These are phyloP conservation scores for Yamadazyma dendronema DNA, from an alignment of 1,139 yeast species.

Conservation along the genomic window DNA sequence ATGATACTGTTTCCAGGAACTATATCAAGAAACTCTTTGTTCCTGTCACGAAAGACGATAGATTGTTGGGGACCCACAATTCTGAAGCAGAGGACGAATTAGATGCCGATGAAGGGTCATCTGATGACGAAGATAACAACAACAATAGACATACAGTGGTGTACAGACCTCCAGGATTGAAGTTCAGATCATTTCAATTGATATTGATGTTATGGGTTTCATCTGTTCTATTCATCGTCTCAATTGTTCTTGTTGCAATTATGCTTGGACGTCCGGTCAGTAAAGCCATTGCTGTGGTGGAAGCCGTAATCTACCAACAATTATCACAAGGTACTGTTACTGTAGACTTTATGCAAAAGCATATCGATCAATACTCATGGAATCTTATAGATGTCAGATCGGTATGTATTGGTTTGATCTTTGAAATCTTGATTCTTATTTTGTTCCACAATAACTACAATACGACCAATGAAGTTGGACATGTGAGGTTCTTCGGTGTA, in stretches of 20 bases:
- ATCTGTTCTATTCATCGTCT: slow-evolving; percentile 51
- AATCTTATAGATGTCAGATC: slow-evolving; percentile 24
- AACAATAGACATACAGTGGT: slow-evolving; percentile 71
- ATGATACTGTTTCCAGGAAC: slow-evolving; percentile 69
- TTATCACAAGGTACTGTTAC: not conserved
- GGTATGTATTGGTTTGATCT: slow-evolving; percentile 21
- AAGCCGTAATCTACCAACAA: not conserved
- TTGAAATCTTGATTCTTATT: slow-evolving; percentile 18
- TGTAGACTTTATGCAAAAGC: not conserved
- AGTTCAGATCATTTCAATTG: slow-evolving; percentile 54
- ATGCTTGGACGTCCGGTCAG: slow-evolving; percentile 38
- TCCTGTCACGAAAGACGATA: slow-evolving; percentile 79
- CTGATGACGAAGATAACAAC: slow-evolving; percentile 49
- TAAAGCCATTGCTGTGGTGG: slow-evolving; percentile 4
- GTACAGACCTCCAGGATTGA: slow-evolving; percentile 81
- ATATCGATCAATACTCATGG: slow-evolving; percentile 17
- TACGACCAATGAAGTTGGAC: slow-evolving; percentile 4
- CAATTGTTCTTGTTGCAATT: slow-evolving; percentile 31
- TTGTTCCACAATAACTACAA: slow-evolving; percentile 7
- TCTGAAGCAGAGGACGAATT: slow-evolving; percentile 27
- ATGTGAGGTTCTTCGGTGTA: slow-evolving; percentile 5
- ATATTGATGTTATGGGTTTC: slow-evolving; percentile 68
- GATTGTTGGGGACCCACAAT: slow-evolving; percentile 39
- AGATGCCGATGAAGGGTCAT: slow-evolving; percentile 21
- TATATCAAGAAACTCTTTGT: slow-evolving; percentile 68